These are phyloP conservation scores for Melocanna baccifera DNA, from an alignment of 176 grass and related monocot genomes.

Conservation along the genomic window DNA sequence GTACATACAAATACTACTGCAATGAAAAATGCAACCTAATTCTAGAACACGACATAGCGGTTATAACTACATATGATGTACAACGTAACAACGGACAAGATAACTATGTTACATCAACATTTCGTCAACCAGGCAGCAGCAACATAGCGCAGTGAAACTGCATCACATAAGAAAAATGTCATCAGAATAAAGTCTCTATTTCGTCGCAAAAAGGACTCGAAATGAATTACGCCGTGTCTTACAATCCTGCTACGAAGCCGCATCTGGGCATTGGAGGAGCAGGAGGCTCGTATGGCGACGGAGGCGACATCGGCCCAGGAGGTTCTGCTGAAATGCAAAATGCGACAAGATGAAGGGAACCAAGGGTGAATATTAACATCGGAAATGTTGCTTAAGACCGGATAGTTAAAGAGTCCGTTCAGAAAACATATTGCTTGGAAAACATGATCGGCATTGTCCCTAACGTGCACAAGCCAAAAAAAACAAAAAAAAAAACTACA, in stretches of 20 bases:
- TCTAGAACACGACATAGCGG: neutral
- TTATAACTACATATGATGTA: neutral
- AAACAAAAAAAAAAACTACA: neutral
- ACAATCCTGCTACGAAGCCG: slow-evolving; percentile 43
- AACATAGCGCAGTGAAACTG: slow-evolving; percentile 39
- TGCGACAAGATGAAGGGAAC: neutral
- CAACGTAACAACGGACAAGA: neutral
- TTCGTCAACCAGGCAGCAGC: slow-evolving; percentile 46
- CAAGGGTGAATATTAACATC: neutral
- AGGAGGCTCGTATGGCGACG: neutral
- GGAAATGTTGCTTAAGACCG: neutral
- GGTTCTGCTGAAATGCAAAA: slow-evolving; percentile 9
- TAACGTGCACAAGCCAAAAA: neutral
- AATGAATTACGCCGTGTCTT: neutral
- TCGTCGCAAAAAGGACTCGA: neutral
- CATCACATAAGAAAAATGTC: neutral
- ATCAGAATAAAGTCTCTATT: neutral
- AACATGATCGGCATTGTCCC: neutral
- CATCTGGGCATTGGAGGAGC: neutral
- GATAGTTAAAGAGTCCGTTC: neutral
- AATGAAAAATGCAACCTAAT: neutral
- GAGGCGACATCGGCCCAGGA: slow-evolving; percentile 25
- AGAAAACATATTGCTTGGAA: neutral
- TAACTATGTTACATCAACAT: slow-evolving; percentile 32
- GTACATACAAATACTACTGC: neutral